Percentiles rank a stretch among this genome's conserved stretches.
Evolutionary conservation across 2,329 filamentous ascomycete species (phyloP).

Genomic region (Diaporthe aspalathi): DNA sequence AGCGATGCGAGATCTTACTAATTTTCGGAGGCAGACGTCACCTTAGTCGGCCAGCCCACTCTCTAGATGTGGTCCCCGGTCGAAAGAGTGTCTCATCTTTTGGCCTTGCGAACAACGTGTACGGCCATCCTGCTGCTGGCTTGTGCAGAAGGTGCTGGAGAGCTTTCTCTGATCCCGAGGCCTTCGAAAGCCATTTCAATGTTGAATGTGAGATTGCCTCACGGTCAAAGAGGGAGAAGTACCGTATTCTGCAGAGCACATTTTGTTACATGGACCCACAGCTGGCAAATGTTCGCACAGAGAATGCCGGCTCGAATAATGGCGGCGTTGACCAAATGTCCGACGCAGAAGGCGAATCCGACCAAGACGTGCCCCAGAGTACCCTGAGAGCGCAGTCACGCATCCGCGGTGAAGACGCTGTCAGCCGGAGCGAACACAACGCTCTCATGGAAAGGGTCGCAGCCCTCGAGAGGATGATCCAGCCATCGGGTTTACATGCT

Average conservation of each 20-base stretch:
- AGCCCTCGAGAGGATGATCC: slow-evolving; percentile 33
- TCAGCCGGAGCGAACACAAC: slow-evolving; percentile 32
- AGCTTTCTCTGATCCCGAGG: slow-evolving; percentile 42
- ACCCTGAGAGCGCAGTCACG: slow-evolving; percentile 13
- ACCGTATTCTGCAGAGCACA: slow-evolving; percentile 32
- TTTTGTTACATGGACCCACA: slow-evolving; percentile 30
- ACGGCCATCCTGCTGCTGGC: slow-evolving; percentile 45
- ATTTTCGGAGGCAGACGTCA: slow-evolving; percentile 45
- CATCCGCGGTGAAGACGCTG: not conserved
- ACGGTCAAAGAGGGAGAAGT: slow-evolving; percentile 38
- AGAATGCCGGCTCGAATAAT: not conserved
- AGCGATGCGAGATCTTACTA: not conserved
- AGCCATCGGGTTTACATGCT: not conserved
- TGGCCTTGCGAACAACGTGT: slow-evolving; percentile 42
- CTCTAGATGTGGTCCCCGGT: slow-evolving; percentile 43
- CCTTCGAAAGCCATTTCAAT: slow-evolving; percentile 45
- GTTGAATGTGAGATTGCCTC: slow-evolving; percentile 36
- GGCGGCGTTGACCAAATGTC: not conserved
- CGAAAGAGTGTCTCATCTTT: slow-evolving; percentile 47
- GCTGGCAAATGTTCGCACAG: not conserved
- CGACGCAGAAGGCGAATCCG: slow-evolving; percentile 27
- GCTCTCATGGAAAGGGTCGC: slow-evolving; percentile 33
- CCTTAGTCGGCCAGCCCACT: slow-evolving; percentile 47
- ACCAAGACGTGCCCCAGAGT: not conserved
- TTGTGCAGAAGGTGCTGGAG: slow-evolving; percentile 50